Evolutionary conservation across 495 filamentous ascomycete species (phyloP), one percentile per base, ranked within the genome.

Genomic region (Melanomma pulvis-pyrius): DNA sequence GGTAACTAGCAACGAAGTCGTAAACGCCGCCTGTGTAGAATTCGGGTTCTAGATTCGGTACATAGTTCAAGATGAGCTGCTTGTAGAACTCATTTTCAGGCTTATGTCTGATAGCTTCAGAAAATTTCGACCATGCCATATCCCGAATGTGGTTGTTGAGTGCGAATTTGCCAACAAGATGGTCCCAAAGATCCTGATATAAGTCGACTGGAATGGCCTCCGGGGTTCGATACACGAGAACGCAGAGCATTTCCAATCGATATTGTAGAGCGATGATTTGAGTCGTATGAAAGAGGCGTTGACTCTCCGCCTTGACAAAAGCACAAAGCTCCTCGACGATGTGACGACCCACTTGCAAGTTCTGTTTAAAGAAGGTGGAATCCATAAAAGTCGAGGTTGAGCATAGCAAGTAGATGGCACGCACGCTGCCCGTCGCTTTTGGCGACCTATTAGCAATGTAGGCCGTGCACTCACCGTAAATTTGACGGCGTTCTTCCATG

Each of bases 11-110:
- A 3, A 90, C 84, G 74, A 94, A 94, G 0, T 83, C 79, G 44
- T 91, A 80, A 1, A 90, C 76, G 15, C 89, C 88, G 12, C 57
- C 70, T n/a, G 86, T 90, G 68, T 88, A 92, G 64, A 82, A 87
- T 17, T 79, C 74, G 0, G 91, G 86, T 1, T 83, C 77, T 1
- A 96, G 76, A 1, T 68, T 71, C 0, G 89, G 88, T 3, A 96
- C 76, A 72, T 90, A 89, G 6, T 87, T 81, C 13, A 81, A 74
- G 62, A 90, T 85, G 68, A 90, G 91, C 19, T 82, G 81, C 13
- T 84, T 79, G 21, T 91, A 80, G 67, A 92, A 93, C 8, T 36
- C 55, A 34, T 73, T 60, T 1, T 61, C 55, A 17, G 32, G 24
- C 22, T 39, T 24, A 17, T 22, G 21, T 25, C 44, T 53, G 2